These are phyloP conservation scores for Eimeria zaria DNA, from an alignment of 169 alveolate species.

Conservation along the genomic window DNA sequence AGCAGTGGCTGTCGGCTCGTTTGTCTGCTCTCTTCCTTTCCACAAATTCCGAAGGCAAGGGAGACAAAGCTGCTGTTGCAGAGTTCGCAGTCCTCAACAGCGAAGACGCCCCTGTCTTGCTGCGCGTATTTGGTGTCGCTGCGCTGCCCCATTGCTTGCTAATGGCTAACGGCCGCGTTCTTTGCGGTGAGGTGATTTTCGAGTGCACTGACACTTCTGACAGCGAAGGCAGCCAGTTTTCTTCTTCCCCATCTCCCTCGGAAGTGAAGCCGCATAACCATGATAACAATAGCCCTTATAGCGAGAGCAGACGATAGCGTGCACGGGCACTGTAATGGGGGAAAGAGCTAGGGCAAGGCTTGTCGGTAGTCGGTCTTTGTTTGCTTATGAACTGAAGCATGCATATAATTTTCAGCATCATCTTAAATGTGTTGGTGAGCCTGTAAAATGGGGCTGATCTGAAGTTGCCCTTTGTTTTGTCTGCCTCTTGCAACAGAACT, in stretches of 20 bases:
- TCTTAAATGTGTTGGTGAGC: neutral
- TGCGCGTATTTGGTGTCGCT: constrained; percentile 13
- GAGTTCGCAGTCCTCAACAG: constrained; percentile 3
- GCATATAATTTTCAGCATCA: neutral
- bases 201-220: neutral
- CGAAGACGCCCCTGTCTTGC: constrained; percentile 22
- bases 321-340: neutral
- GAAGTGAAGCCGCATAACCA: neutral
- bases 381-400: neutral
- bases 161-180: constrained; percentile 37
- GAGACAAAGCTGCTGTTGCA: neutral
- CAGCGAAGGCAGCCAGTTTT: neutral
- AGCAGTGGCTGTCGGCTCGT: constrained; percentile 50
- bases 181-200: constrained; percentile 10
- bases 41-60: neutral
- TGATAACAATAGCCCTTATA: neutral
- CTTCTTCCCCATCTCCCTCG: neutral
- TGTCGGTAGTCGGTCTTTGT: neutral
- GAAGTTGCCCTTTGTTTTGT: neutral
- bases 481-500: constrained; percentile 10
- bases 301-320: neutral
- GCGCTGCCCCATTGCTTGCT: constrained; percentile 56
- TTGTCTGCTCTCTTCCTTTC: neutral
- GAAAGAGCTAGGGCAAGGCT: neutral
- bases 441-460: neutral